These are phyloP conservation scores for Sanghuangporus sanghuang DNA, from an alignment of 1,284 basidiomycete species.

Conservation along the genomic window DNA sequence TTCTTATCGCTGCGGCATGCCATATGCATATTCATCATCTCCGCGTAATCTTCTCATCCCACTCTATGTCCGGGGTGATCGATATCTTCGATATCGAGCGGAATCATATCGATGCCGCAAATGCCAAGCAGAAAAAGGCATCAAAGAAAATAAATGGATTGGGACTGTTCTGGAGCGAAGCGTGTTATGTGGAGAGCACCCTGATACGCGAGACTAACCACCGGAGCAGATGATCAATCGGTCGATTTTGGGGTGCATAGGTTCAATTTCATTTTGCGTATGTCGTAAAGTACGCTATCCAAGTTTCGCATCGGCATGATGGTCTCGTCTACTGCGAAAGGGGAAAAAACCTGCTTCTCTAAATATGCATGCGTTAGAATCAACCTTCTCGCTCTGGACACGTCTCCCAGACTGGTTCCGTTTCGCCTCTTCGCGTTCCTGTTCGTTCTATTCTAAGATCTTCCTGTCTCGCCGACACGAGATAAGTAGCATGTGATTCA, in stretches of 20 bases:
- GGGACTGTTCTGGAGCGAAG: neutral
- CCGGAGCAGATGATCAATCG: neutral
- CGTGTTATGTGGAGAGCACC: neutral
- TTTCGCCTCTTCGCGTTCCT: neutral
- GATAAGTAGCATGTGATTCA: no score
- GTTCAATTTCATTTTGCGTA: neutral
- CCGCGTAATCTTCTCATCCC: neutral
- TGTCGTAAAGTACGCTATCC: neutral
- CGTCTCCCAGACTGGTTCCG: neutral
- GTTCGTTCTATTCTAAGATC: neutral
- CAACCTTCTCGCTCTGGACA: neutral
- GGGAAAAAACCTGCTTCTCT: neutral
- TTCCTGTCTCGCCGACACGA: neutral
- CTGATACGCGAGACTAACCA: neutral
- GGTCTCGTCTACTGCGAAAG: neutral
- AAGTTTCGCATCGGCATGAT: neutral
- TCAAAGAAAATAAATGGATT: neutral
- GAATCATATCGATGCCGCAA: neutral
- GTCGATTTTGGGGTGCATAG: neutral
- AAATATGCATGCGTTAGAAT: neutral
- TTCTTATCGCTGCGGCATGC: neutral
- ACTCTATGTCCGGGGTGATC: neutral
- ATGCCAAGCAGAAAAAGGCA: neutral
- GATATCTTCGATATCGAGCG: neutral
- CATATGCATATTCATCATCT: neutral